Base-by-base conservation (phyloP, 495 filamentous ascomycete genomes). In the Xylaria bambusicola region DNA sequence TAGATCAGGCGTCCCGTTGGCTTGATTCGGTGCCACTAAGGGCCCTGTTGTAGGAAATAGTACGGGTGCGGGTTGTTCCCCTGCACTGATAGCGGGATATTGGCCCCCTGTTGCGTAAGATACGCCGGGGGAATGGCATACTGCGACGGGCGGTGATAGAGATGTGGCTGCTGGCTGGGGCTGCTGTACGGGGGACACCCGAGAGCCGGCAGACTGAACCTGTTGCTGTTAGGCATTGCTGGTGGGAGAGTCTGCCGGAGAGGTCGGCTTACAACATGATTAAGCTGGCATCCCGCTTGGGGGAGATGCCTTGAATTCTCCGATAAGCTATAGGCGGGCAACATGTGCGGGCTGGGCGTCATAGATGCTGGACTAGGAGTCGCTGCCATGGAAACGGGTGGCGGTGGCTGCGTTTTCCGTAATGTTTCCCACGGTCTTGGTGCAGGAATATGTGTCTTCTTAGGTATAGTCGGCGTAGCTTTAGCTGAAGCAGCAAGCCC, bases 201-300 rank as follows among this genome's bases (percentile, higher is more conserved):
- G 63, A 56, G 15, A 36, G 47, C 58, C 41, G 27, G 59, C 42
- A 61, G 59, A 46, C 46, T 63, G 66, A 63, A 52, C 46, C 68
- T 71, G 51, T 58, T 63, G 63, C 53, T 68, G 68, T 71, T 68
- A 71, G 68, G 61, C 66, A 62, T 57, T 63, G 63, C 62, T 63
- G 65, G 61, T 63, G 62, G 58, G 47, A 59, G 56, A 44, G 60
- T 62, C 48, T 66, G 66, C 61, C 58, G 65, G 33, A 65, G 66
- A 56, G 66, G 66, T 68, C 63, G 61, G 68, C 68, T 71, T 71
- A 71, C 68, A 66, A 66, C 68, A 61, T 68, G 61, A 65, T 66
- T 68, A 33, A 62, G 56, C 60, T 64, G 59, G 47, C 55, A 48
- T 62, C 58, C 68, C 63, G 40, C 47, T n/a, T 53, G 52, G 53